A percentile compares a stretch with the other conserved stretches of the same genome.
Evolutionary conservation across 2,329 filamentous ascomycete species (phyloP).

Genomic region (Penicillium sp.): DNA sequence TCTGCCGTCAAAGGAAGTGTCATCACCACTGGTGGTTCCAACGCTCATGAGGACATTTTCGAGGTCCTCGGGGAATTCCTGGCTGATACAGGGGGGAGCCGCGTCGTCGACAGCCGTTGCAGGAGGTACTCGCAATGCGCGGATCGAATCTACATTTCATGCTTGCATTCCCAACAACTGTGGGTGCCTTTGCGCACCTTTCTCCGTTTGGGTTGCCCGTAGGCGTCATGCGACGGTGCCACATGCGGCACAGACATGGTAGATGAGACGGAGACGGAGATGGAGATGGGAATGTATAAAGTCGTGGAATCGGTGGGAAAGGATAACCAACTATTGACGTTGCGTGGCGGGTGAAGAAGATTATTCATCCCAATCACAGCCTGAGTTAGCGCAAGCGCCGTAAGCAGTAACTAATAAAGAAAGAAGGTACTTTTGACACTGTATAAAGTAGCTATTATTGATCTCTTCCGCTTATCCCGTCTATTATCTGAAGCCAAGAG

Average conservation of each 20-base stretch:
- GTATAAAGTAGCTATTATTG: too few species aligned
- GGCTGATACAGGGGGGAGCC: background rate
- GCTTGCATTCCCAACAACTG: background rate
- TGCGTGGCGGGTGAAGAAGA: too few species aligned
- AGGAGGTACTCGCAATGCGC: background rate
- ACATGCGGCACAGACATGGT: background rate
- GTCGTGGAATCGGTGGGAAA: too few species aligned
- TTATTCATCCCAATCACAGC: too few species aligned
- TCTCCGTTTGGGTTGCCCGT: background rate
- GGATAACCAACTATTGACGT: too few species aligned
- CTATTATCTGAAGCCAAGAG: too few species aligned
- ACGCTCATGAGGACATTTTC: background rate
- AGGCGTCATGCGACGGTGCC: background rate
- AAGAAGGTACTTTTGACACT: too few species aligned
- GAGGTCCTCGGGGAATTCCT: background rate
- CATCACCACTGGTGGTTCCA: background rate
- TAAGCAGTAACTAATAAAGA: too few species aligned
- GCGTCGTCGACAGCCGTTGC: background rate
- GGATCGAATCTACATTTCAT: background rate
- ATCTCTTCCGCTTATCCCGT: too few species aligned
- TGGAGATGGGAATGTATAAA: too few species aligned
- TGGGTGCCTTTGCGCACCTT: background rate
- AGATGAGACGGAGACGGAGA: too few species aligned
- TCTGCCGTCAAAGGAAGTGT: background rate
- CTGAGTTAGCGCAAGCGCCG: too few species aligned